Percentiles rank a stretch among this genome's conserved stretches.
Conservation (phyloP, 140 eudicot genomes). For the Flaveria floridana region DNA sequence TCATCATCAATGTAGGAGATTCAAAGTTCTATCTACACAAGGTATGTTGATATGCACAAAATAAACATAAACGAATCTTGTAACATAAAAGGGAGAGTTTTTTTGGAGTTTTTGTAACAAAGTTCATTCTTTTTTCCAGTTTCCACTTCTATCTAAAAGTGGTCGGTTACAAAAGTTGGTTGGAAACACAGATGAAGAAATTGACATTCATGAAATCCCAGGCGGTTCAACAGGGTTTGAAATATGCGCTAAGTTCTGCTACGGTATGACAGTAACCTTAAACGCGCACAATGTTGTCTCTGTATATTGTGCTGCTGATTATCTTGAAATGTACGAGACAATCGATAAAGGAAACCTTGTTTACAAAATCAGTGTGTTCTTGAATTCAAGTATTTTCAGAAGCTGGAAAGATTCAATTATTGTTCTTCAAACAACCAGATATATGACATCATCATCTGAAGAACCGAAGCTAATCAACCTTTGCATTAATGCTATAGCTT, state of each 20-base stretch:
- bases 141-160: conserved; percentile 88
- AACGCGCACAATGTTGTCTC: conserved; percentile 81
- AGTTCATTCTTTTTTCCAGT: conserved; percentile 45
- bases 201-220: conserved; percentile 70
- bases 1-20: conserved; percentile 64
- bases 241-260: conserved; percentile 92
- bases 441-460: conserved; percentile 57
- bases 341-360: conserved; percentile 88
- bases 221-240: conserved; percentile 90
- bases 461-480: conserved; percentile 73
- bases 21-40: conserved; percentile 85
- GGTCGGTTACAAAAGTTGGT: conserved; percentile 68
- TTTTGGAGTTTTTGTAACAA: conserved; percentile 14
- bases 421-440: conserved; percentile 70
- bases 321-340: conserved; percentile 82
- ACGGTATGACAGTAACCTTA: conserved; percentile 87
- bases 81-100: neutral
- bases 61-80: neutral
- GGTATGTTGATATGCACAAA: conserved; percentile 48
- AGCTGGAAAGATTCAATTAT: conserved; percentile 98
- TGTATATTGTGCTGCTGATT: conserved; percentile 87
- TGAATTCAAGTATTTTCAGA: conserved; percentile 70
- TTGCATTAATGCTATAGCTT: conserved; percentile 80
- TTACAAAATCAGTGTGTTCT: conserved; percentile 82
- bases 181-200: conserved; percentile 52